Base-by-base conservation (phyloP, 23 red algal species). In the Chondrus crispus region DNA sequence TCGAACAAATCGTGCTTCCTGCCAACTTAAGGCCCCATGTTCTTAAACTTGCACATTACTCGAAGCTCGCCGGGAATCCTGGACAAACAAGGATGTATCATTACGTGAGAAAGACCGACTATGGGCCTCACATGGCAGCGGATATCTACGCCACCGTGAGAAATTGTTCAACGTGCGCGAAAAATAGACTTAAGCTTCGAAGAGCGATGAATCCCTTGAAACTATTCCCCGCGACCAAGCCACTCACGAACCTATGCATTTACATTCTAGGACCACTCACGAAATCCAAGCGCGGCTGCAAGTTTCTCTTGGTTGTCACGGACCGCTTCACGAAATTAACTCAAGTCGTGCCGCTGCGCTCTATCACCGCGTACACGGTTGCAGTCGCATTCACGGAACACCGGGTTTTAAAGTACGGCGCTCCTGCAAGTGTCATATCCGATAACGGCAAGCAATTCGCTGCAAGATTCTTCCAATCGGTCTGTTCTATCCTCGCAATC, bases 161-260 rank as follows among this genome's bases (percentile, higher is more conserved):
- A 10, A 18, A 58, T 16, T 82, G 78, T 35, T 58, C 46, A 32
- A 36, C 41, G n/a, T 82, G 13, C 3, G 78, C 50, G 49, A 82
- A 37, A 29, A 57, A 82, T 20, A 13, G 3, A 5, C 9, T 82
- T 9, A 57, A 10, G 30, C 78, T 60, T 19, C 14, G 50, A 62
- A 82, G 41, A 52, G 7, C 29, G 39, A 33, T 14, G 9, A 82
- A 18, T 16, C 26, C 8, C 20, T 32, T 82, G 3, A 62, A 29
- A 52, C 19, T 82, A 24, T 82, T 82, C 78, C 78, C 78, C 62
- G 78, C 78, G 19, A 57, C 48, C 48, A 60, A 16, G 16, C 78
- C 78, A 14, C 78, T 82, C 35, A 52, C 30, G 78, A 9, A 58
- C 30, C 48, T 82, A 5, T 22, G 13, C 26, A 82, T 82, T 13